These are phyloP conservation scores for Yarrowia sp. DNA, from an alignment of 805 yeast species.

Conservation along the genomic window DNA sequence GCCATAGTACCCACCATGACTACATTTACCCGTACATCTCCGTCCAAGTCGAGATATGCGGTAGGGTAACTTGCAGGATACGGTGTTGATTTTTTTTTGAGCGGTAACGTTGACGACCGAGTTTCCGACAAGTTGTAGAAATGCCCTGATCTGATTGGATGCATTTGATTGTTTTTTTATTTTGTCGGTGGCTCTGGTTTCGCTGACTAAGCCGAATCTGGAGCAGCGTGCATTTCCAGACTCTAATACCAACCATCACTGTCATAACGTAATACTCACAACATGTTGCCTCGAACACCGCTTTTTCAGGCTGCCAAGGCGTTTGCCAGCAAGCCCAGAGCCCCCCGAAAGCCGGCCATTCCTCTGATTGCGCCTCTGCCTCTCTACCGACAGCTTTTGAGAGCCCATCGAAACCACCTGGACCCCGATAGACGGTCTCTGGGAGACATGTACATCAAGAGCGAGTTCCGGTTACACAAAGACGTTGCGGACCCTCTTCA, in stretches of 20 bases:
- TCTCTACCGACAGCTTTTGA: slow-evolving; percentile 71
- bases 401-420: slow-evolving; percentile 69
- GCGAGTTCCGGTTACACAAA: slow-evolving; percentile 84
- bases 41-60: background rate
- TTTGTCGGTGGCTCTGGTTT: no score
- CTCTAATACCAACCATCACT: no score
- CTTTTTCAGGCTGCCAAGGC: slow-evolving; percentile 1
- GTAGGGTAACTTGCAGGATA: slow-evolving; percentile 13
- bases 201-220: no score
- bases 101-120: background rate
- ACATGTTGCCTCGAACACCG: background rate
- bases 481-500: slow-evolving; percentile 83
- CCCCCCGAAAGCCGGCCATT: background rate
- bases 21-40: background rate
- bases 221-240: no score
- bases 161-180: no score
- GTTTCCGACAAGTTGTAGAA: background rate
- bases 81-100: background rate
- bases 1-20: background rate
- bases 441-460: slow-evolving; percentile 86
- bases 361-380: slow-evolving; percentile 72
- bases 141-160: background rate
- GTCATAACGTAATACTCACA: no score
- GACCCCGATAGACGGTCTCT: slow-evolving; percentile 66
- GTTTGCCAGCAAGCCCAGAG: slow-evolving; percentile 9